Percentiles rank a stretch among this genome's conserved stretches.
Evolutionary conservation across 2,329 filamentous ascomycete species (phyloP).

Genomic region (Cercospora sesami): DNA sequence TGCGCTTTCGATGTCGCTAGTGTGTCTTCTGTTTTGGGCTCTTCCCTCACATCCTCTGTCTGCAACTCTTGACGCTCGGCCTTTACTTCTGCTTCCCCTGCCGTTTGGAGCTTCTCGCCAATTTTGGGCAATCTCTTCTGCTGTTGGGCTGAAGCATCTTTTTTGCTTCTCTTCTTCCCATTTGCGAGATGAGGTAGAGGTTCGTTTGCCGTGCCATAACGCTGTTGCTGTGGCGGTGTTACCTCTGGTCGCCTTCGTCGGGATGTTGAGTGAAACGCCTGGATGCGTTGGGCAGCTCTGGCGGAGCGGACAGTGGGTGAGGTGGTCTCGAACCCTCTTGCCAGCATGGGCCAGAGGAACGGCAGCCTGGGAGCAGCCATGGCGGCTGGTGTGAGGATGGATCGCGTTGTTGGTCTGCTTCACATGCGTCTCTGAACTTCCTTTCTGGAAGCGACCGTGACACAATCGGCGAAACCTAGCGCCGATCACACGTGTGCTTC

Average conservation of each 20-base stretch:
- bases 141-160: constrained; percentile 19
- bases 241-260: constrained; percentile 36
- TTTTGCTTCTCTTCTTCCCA: constrained; percentile 30
- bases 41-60: constrained; percentile 5
- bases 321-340: constrained; percentile 36
- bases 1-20: constrained; percentile 10
- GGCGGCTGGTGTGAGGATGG: background rate
- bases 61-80: constrained; percentile 18
- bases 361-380: constrained; percentile 50
- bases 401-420: background rate
- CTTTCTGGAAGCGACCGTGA: background rate
- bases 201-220: constrained; percentile 52
- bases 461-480: constrained; percentile 6
- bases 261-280: constrained; percentile 38
- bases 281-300: constrained; percentile 30
- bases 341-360: constrained; percentile 51
- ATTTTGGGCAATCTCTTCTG: constrained; percentile 34
- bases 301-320: constrained; percentile 30
- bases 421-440: constrained; percentile 4
- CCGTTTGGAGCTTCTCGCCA: constrained; percentile 34
- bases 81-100: constrained; percentile 33
- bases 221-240: constrained; percentile 34
- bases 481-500: constrained; percentile 6
- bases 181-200: constrained; percentile 44
- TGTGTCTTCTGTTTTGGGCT: constrained; percentile 27